Evolutionary conservation across 2,329 filamentous ascomycete genomes (phyloP).

Genomic region (Aspergillus persii): DNA sequence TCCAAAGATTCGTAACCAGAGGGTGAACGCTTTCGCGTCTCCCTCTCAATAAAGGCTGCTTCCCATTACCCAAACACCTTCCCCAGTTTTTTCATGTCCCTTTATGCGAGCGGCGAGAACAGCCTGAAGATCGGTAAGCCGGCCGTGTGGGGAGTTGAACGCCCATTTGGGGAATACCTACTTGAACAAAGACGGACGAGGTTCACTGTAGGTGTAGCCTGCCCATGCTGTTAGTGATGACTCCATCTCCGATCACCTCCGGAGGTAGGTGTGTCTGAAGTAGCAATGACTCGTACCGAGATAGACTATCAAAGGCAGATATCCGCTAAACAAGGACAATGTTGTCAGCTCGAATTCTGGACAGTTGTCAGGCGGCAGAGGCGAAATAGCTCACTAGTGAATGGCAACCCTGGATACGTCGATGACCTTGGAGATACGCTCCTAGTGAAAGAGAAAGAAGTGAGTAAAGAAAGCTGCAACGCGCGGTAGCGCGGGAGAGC

Average conservation of each 20-base stretch:
- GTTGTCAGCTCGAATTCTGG: conserved; percentile 16
- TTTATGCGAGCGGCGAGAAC: conserved; percentile 43
- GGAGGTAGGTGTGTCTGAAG: background rate
- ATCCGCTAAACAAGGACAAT: conserved; percentile 62
- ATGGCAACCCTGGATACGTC: conserved; percentile 90
- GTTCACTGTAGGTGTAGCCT: conserved; percentile 95
- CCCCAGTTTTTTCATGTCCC: no score
- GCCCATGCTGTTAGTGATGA: conserved; percentile 19
- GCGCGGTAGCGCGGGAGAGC: conserved; percentile 4
- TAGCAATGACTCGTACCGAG: conserved; percentile 62
- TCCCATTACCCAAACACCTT: background rate
- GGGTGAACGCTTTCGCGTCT: background rate
- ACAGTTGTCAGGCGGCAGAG: background rate
- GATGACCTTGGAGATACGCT: conserved; percentile 96
- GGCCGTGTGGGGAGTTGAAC: conserved; percentile 23
- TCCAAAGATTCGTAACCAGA: background rate
- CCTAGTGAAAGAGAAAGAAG: conserved; percentile 52
- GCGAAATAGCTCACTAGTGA: conserved; percentile 71
- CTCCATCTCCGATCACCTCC: background rate
- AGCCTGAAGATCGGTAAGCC: conserved; percentile 31
- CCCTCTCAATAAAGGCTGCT: background rate
- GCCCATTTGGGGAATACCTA: conserved; percentile 34
- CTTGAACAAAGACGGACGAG: conserved; percentile 77
- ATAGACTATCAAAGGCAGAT: conserved; percentile 94
- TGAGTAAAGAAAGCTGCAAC: no score